phyloP scores from a whole-genome alignment of 192 early-diverging fungal genomes.

The Linnemannia schmuckeri region DNA sequence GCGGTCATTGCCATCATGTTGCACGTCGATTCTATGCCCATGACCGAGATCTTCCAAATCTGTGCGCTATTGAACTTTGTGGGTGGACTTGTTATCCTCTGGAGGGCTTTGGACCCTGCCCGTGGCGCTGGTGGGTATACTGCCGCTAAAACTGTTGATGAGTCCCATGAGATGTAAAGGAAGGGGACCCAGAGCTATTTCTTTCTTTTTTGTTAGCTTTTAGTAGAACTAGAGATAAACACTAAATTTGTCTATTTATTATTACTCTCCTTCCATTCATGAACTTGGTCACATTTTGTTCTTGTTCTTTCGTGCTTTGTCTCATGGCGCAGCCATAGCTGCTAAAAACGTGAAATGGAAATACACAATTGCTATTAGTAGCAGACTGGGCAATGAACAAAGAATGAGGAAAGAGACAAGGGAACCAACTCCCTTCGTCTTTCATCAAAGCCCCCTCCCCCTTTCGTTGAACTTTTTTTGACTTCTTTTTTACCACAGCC shows the following conservation, averaged over 20 bases:
- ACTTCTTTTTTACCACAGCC: not conserved
- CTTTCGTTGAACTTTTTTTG: too few species aligned
- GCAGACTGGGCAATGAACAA: not conserved
- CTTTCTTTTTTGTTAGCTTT: not conserved
- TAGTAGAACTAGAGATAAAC: not conserved
- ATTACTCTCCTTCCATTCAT: not conserved
- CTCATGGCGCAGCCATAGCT: not conserved
- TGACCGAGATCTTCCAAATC: conserved; percentile 63
- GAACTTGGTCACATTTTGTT: not conserved
- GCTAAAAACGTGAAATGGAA: not conserved
- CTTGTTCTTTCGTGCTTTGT: not conserved
- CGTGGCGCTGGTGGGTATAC: conserved; percentile 19
- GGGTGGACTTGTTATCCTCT: conserved; percentile 48
- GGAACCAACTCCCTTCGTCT: not conserved
- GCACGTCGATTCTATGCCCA: conserved; percentile 55
- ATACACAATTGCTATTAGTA: not conserved
- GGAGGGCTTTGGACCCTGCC: conserved; percentile 39
- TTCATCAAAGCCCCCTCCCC: too few species aligned
- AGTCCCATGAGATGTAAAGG: conserved; percentile 32
- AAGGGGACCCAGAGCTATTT: not conserved
- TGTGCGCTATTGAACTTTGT: conserved; percentile 63
- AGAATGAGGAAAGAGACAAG: not conserved
- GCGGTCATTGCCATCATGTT: conserved; percentile 63
- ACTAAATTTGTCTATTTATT: not conserved
- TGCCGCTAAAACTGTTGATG: conserved; percentile 11